A percentile compares a stretch with the other conserved stretches of the same genome.
These are phyloP conservation scores for Botrytis aclada DNA, from an alignment of 2,329 filamentous ascomycete species.

Conservation along the genomic window DNA sequence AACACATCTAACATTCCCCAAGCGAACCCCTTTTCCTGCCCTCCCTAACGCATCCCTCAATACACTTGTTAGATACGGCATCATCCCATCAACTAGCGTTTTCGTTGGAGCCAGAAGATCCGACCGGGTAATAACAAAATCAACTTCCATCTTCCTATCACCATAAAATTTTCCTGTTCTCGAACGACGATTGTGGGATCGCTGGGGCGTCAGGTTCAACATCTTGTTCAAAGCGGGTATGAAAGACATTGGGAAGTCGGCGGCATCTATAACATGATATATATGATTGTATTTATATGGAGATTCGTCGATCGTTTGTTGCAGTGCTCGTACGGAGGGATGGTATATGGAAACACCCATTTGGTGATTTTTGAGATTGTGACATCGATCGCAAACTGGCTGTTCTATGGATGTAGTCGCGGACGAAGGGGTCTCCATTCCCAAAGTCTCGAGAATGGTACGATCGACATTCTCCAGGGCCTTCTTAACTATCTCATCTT, in stretches of 20 bases:
- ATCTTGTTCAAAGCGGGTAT: constrained; percentile 71
- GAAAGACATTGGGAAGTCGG: constrained; percentile 93
- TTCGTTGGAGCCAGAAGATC: constrained; percentile 84
- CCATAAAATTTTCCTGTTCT: constrained; percentile 61
- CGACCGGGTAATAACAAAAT: constrained; percentile 85
- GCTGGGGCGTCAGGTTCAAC: constrained; percentile 68
- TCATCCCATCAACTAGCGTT: constrained; percentile 76
- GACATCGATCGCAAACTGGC: constrained; percentile 84
- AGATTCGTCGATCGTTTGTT: constrained; percentile 81
- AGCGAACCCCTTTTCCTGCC: constrained; percentile 64
- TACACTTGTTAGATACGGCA: constrained; percentile 79
- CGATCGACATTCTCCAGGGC: constrained; percentile 30
- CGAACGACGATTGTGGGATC: constrained; percentile 77
- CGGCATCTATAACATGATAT: constrained; percentile 92
- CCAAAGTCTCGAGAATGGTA: constrained; percentile 18
- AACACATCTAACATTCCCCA: constrained; percentile 84
- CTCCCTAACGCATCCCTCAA: constrained; percentile 73
- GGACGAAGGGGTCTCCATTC: constrained; percentile 15
- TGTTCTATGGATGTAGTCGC: constrained; percentile 21
- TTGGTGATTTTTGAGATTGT: constrained; percentile 74
- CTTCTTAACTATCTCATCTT: constrained; percentile 47
- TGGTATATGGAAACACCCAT: constrained; percentile 70
- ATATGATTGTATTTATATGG: constrained; percentile 90
- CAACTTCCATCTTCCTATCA: constrained; percentile 71
- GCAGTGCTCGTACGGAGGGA: constrained; percentile 76